phyloP scores from a whole-genome alignment of 2,329 filamentous ascomycete genomes.

The Amauroascus verrucosus region DNA sequence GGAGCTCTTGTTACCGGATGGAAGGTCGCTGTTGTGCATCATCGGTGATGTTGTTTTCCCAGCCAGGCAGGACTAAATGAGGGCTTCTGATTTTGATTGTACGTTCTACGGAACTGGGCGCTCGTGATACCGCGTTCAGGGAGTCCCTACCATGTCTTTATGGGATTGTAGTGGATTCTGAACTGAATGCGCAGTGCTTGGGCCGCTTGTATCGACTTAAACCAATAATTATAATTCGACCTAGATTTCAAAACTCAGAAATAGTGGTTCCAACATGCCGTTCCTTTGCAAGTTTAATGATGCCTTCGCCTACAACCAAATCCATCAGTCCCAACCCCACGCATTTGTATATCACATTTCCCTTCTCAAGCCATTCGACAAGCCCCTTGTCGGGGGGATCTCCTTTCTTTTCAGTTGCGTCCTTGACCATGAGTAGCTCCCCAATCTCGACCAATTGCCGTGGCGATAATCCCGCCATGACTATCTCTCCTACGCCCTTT shows the following conservation, averaged over 20 bases:
- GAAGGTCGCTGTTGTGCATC: constrained; percentile 1
- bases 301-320: constrained; percentile 50
- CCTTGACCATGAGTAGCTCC: constrained; percentile 60
- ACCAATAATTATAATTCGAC: too few species aligned
- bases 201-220: too few species aligned
- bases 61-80: background rate
- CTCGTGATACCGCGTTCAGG: too few species aligned
- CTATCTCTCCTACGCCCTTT: constrained; percentile 76
- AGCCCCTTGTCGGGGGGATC: constrained; percentile 36
- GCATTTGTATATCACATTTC: constrained; percentile 60
- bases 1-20: constrained; percentile 2
- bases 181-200: too few species aligned
- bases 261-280: constrained; percentile 45
- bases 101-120: too few species aligned
- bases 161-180: too few species aligned
- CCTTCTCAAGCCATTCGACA: constrained; percentile 50
- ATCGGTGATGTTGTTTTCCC: background rate
- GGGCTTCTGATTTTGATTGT: too few species aligned
- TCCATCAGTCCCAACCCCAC: constrained; percentile 61
- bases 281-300: constrained; percentile 47
- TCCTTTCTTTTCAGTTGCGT: constrained; percentile 37
- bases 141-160: too few species aligned
- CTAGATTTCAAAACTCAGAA: constrained; percentile 31
- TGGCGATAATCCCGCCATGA: constrained; percentile 62
- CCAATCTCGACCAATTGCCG: constrained; percentile 78